Base-by-base conservation (phyloP, 139 green algal genomes). In the Microglena sp. region DNA sequence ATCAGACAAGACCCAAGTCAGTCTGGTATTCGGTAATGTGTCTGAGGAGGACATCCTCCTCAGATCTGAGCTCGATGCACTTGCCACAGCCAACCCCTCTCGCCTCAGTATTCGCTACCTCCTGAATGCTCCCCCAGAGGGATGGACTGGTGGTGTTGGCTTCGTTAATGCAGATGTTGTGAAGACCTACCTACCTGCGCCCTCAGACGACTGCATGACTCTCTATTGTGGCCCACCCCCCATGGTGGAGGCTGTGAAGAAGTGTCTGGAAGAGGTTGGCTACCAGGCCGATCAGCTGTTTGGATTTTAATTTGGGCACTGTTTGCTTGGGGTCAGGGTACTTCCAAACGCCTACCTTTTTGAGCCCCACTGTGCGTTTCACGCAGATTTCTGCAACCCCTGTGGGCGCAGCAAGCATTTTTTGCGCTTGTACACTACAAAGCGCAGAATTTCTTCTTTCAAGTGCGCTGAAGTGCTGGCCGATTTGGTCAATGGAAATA, bases 21-120 rank as follows among this genome's bases (percentile, higher is more conserved):
- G 43, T 18, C 80, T 97, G 27, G 73, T 97, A 30, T 97, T 86
- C 62, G 92, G 73, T 33, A 97, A 96, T 69, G 35, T 96, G 4
- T 85, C 81, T 1, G 85, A 77, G 53, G 84, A 94, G 4, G 92
- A 97, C 77, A 97, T 97, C 60, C 64, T 97, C 46, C 79, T 97
- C 28, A 64, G 83, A 45, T 55, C 85, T 31, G 78, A 92, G 70
- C 74, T 88, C 34, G 79, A 88, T 56, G 63, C 69, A 27, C 59
- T 92, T 33, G 80, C 70, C 27, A 53, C 45, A 1, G 66, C 62
- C 36, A 72, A 90, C 76, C 71, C 79, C 33, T 43, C 68, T 24
- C 73, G 62, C n/a, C 76, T 87, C 60, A 73, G 69, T 62, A 70
- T 66, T 22, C 11, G 50, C 50, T 75, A 84, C 55, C 69, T 84